Base-by-base conservation (phyloP, 179 eudicot species). In the Silene noctiflora region DNA sequence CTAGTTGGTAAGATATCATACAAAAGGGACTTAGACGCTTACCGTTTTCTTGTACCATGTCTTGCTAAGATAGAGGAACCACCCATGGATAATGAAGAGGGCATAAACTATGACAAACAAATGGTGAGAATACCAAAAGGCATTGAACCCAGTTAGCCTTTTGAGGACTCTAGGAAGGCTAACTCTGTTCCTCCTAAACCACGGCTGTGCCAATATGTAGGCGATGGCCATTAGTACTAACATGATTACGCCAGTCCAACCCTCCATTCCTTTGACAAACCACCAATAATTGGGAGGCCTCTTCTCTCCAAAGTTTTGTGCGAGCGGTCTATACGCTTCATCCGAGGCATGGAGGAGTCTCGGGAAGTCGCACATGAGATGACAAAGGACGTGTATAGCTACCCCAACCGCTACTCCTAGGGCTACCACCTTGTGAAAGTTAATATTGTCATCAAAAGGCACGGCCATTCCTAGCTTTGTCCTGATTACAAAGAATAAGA, bases 361-460 rank as follows among this genome's bases (percentile, higher is more conserved):
- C 0, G 88, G 87, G 61, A 87, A 87, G 64, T 87, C 90, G n/a
- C 90, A 87, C 14, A 87, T 83, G 9, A 87, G 21, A 58, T 87
- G 90, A 16, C 86, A 67, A 8, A 78, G 51, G 13, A 69, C 88
- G 16, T 87, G 90, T n/a, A 85, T 46, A 7, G 75, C 85, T 0
- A 78, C 85, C 48, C 90, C 88, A 22, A 87, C 78, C 1, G 80
- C 88, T 4, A 85, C 72, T 9, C 88, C 90, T 3, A 59, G 10
- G 0, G 88, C 88, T 3, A 87, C 74, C 6, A 87, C 86, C 81
- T 88, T 88, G 53, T 88, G 89, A 51, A 88, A 88, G 76, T 88
- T 88, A 62, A 88, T 77, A 78, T 88, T 88, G 27, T 88, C 91
- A 16, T 88, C 87, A 39, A 86, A 86, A 12, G 89, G 91, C 3